These are phyloP conservation scores for Phlebiopsis gigantea DNA, from an alignment of 768 basidiomycete genomes.

Conservation along the genomic window DNA sequence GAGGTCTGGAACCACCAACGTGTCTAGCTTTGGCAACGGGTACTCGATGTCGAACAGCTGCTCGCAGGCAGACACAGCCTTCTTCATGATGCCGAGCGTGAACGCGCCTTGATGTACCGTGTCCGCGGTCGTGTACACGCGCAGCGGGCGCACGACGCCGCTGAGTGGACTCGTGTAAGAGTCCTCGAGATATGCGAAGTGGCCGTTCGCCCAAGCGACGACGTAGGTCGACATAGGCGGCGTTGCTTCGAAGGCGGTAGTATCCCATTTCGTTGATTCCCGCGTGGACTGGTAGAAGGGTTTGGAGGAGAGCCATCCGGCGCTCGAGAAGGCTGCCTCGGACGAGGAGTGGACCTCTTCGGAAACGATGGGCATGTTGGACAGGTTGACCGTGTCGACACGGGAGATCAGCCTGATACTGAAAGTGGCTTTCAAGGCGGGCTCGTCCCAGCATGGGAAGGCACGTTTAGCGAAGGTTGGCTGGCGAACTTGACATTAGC, in stretches of 20 bases:
- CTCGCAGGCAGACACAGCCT: slow-evolving; percentile 84
- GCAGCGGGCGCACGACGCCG: slow-evolving; percentile 74
- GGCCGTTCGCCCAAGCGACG: slow-evolving; percentile 81
- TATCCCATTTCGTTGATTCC: slow-evolving; percentile 59
- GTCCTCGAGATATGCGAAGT: slow-evolving; percentile 67
- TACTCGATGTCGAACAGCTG: slow-evolving; percentile 88
- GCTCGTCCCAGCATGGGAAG: slow-evolving; percentile 94
- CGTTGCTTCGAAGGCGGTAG: slow-evolving; percentile 75
- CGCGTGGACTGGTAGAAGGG: slow-evolving; percentile 36
- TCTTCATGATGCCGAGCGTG: slow-evolving; percentile 80
- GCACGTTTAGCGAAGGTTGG: slow-evolving; percentile 80
- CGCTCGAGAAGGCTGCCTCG: slow-evolving; percentile 10
- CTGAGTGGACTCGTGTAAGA: slow-evolving; percentile 77
- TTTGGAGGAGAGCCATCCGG: slow-evolving; percentile 24
- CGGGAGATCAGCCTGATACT: slow-evolving; percentile 73
- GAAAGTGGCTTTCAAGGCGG: slow-evolving; percentile 82
- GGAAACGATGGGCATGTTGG: slow-evolving; percentile 84
- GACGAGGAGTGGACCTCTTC: slow-evolving; percentile 43
- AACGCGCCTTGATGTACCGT: slow-evolving; percentile 80
- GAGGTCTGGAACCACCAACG: slow-evolving; percentile 83
- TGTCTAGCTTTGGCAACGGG: slow-evolving; percentile 92
- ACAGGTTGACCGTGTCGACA: slow-evolving; percentile 66
- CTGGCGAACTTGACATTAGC: slow-evolving; percentile 30
- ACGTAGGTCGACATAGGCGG: slow-evolving; percentile 89
- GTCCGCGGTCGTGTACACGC: slow-evolving; percentile 82